Evolutionary conservation across 305 asterid genomes (phyloP).

Genomic region (Rubia balearica): DNA sequence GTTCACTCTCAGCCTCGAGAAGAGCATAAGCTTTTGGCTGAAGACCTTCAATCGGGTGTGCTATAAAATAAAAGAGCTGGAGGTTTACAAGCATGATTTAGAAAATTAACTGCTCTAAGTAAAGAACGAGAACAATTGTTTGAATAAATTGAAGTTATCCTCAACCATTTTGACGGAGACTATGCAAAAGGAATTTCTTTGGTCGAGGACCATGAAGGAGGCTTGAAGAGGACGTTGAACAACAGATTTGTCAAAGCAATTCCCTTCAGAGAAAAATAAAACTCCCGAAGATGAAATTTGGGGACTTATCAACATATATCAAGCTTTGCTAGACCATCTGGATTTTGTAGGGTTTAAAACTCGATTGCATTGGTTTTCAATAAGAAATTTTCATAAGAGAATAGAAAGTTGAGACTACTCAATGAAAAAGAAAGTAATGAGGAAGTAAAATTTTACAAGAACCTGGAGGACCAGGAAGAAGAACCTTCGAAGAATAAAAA

Average conservation of each 20-base stretch:
- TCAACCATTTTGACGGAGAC: slow-evolving; percentile 46
- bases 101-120: slow-evolving; percentile 52
- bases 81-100: slow-evolving; percentile 40
- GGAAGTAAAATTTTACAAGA: slow-evolving; percentile 43
- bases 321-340: slow-evolving; percentile 53
- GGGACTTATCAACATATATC: slow-evolving; percentile 47
- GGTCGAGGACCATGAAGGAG: slow-evolving; percentile 67
- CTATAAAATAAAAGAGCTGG: slow-evolving; percentile 53
- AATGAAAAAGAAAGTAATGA: slow-evolving; percentile 40
- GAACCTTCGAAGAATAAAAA: no score
- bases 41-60: slow-evolving; percentile 56
- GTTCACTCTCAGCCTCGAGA: slow-evolving; percentile 64
- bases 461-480: neutral
- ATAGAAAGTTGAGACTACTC: slow-evolving; percentile 37
- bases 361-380: slow-evolving; percentile 33
- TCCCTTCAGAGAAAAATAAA: slow-evolving; percentile 56
- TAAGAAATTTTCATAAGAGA: slow-evolving; percentile 59
- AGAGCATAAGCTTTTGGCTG: slow-evolving; percentile 45
- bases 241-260: slow-evolving; percentile 38
- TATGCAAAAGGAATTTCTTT: slow-evolving; percentile 47
- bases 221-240: slow-evolving; percentile 60
- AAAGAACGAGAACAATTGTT: slow-evolving; percentile 47
- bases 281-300: slow-evolving; percentile 55
- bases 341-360: slow-evolving; percentile 47
- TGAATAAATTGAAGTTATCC: slow-evolving; percentile 43